Conservation (phyloP, 345 rosid genomes). For the Syzygium grande region DNA sequence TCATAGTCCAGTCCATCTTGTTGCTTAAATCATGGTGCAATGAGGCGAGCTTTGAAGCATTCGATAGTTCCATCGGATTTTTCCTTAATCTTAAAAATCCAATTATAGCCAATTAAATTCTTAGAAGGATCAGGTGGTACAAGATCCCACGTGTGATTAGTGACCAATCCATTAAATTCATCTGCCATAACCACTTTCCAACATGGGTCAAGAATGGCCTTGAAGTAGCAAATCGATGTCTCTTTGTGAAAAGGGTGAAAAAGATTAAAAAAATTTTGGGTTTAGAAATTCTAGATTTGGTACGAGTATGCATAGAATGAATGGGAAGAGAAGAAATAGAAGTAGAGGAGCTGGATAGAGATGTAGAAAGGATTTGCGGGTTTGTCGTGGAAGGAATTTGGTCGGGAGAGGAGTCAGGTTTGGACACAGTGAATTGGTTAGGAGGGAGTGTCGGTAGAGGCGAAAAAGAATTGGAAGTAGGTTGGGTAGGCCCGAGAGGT, state of each 20-base stretch:
- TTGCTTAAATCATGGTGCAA: background rate
- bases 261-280: too few species aligned
- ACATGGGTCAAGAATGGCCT: background rate
- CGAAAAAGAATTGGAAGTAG: accelerated
- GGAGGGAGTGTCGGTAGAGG: background rate
- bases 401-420: accelerated
- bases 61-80: background rate
- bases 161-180: background rate
- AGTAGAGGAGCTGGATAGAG: background rate
- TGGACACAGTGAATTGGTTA: background rate
- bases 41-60: background rate
- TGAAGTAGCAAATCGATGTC: background rate
- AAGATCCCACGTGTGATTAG: background rate
- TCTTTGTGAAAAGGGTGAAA: background rate
- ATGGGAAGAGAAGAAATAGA: background rate
- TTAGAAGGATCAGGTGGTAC: background rate
- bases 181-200: background rate
- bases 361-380: background rate
- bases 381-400: background rate
- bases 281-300: background rate
- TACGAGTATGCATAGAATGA: background rate
- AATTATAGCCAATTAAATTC: background rate
- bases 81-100: background rate
- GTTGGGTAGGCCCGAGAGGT: background rate
- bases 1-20: accelerated